Base-by-base conservation (phyloP, 1,139 yeast genomes). In the Zygoascus hellenicus region DNA sequence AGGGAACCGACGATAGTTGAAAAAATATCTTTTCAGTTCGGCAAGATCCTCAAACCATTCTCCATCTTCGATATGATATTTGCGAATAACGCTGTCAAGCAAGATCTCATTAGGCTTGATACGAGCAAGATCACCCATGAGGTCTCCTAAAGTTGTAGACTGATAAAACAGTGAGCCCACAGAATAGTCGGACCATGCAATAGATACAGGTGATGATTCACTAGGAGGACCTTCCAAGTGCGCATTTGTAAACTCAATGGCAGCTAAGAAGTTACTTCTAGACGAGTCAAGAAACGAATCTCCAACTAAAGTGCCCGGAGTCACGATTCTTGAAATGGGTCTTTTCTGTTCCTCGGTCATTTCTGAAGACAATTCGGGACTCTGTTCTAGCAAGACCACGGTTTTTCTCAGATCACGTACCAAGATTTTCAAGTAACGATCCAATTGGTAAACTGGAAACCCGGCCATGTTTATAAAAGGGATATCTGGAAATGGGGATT, bases 261-360 rank as follows among this genome's bases (percentile, higher is more conserved):
- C 77, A 36, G 84, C 70, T 33, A 90, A 68, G 60, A 74, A 89
- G 58, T 89, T 88, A 55, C 85, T 84, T 45, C 77, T 75, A 53
- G 78, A 78, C 51, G 78, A 79, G 58, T 89, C 84, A 56, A 92
- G 70, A 54, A 90, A 83, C 0, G 86, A 79, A 57, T 92, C 97
- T 58, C 88, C 96, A 10, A 90, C 77, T 45, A 92, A 75, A 0
- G 97, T 92, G 1, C 99, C 98, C 0, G 97, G 97, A 0, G 97
- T 83, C 1, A 92, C 78, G 6, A 90, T 80, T 41, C 97, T 71
- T 4, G 89, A 76, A 0, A 94, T 78, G 35, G 84, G 80, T 38
- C 99, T 70, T 34, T 48, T 47, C 47, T 6, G 65, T 57, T 33
- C 48, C 17, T 40, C 54, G 10, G 43, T 16, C 45, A 46, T 38